A percentile compares a stretch with the other conserved stretches of the same genome.
These are phyloP conservation scores for Coccinonectria pachysandricola DNA, from an alignment of 2,329 filamentous ascomycete species.

Conservation along the genomic window DNA sequence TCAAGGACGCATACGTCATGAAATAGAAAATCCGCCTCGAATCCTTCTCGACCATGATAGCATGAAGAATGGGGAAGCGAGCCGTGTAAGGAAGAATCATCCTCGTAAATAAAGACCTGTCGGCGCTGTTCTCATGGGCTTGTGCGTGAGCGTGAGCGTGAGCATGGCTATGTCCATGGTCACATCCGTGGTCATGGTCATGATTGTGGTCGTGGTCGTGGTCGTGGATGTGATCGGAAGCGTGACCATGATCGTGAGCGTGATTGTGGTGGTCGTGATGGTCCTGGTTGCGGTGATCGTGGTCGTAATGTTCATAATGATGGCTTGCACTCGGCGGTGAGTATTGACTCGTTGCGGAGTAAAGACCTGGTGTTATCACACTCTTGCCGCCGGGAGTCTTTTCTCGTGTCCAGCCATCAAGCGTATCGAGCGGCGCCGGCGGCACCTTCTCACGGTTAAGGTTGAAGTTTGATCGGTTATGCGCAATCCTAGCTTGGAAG, in stretches of 20 bases:
- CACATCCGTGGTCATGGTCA: constrained; percentile 10
- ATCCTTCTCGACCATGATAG: constrained; percentile 82
- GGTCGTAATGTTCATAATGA: constrained; percentile 10
- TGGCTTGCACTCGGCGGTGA: too few species aligned
- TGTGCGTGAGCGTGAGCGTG: constrained; percentile 20
- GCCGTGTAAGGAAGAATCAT: constrained; percentile 61
- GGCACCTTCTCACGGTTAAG: constrained; percentile 21
- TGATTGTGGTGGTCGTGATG: constrained; percentile 23
- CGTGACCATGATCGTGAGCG: constrained; percentile 17
- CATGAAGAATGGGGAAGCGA: constrained; percentile 68
- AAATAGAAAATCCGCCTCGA: constrained; percentile 96
- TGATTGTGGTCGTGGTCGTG: constrained; percentile 10
- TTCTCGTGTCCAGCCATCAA: constrained; percentile 31
- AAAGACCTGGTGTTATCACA: constrained; percentile 25
- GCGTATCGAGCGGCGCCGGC: constrained; percentile 23
- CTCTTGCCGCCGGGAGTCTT: constrained; percentile 31
- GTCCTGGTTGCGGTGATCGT: constrained; percentile 24
- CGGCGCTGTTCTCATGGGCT: constrained; percentile 30
- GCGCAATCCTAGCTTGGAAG: too few species aligned
- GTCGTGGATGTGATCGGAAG: constrained; percentile 17
- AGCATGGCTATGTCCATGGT: constrained; percentile 10
- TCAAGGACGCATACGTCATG: constrained; percentile 55
- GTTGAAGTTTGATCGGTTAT: constrained; percentile 18
- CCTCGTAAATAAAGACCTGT: constrained; percentile 60
- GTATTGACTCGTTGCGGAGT: constrained; percentile 19